These are phyloP conservation scores for Schizonepeta tenuifolia DNA, from an alignment of 257 asterid species.

Conservation along the genomic window DNA sequence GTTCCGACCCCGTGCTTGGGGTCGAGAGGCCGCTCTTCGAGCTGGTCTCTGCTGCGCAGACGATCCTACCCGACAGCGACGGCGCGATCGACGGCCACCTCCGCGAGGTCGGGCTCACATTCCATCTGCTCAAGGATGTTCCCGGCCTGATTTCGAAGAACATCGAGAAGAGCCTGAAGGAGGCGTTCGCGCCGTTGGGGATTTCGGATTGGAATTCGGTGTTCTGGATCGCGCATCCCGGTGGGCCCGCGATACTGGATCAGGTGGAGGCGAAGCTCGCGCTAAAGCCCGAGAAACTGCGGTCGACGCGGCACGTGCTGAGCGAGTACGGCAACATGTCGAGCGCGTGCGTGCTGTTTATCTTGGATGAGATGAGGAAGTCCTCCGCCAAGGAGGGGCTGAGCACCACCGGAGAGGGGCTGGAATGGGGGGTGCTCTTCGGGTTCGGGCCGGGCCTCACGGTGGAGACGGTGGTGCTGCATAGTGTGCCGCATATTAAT, in stretches of 20 bases:
- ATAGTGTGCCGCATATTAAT: not conserved
- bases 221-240: slow-evolving; percentile 8
- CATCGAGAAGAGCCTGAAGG: slow-evolving; percentile 10
- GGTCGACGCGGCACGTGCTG: slow-evolving; percentile 1
- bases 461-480: slow-evolving; percentile 4
- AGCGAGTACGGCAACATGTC: slow-evolving; percentile 17
- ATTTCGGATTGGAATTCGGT: not conserved
- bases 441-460: slow-evolving; percentile 21
- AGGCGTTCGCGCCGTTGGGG: not conserved
- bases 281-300: slow-evolving; percentile 2
- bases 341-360: slow-evolving; percentile 12
- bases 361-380: slow-evolving; percentile 7
- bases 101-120: not conserved
- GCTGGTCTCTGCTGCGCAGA: slow-evolving; percentile 47
- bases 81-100: not conserved
- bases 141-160: not conserved
- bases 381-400: slow-evolving; percentile 11
- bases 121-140: slow-evolving; percentile 1
- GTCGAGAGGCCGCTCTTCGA: slow-evolving; percentile 62
- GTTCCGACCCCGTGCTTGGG: slow-evolving; percentile 48
- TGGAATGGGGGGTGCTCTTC: slow-evolving; percentile 3
- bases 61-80: slow-evolving; percentile 5
- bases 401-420: not conserved
- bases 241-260: slow-evolving; percentile 6
- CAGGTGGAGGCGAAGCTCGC: not conserved